These are phyloP conservation scores for Lactuca saligna DNA, from an alignment of 129 eudicot genomes.

Conservation along the genomic window DNA sequence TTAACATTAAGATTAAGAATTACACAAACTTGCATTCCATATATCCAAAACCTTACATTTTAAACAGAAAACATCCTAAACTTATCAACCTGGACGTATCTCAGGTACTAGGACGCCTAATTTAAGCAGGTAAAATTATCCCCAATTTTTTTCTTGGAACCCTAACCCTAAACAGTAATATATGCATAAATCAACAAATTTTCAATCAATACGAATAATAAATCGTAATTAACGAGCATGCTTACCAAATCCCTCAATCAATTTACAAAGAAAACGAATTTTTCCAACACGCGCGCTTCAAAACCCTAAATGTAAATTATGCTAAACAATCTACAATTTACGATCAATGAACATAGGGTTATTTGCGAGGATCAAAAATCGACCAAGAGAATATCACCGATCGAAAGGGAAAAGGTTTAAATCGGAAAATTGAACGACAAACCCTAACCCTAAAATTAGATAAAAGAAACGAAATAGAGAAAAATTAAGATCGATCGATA, in stretches of 20 bases:
- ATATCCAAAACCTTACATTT: conserved; percentile 1
- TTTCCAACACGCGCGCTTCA: conserved; percentile 15
- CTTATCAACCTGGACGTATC: background rate
- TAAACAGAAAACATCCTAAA: background rate
- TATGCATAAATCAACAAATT: conserved; percentile 13
- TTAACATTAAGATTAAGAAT: background rate
- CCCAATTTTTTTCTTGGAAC: conserved; percentile 30
- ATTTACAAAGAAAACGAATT: conserved; percentile 26
- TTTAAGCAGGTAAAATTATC: background rate
- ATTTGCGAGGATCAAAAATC: background rate
- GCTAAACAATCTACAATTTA: background rate
- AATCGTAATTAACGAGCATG: conserved; percentile 18
- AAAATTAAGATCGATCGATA: conserved; percentile 39
- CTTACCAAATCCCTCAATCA: conserved; percentile 46
- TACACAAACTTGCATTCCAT: conserved; percentile 3
- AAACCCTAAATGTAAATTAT: conserved; percentile 43
- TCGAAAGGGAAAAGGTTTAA: conserved; percentile 11
- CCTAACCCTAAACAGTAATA: conserved; percentile 42
- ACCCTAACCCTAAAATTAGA: conserved; percentile 51
- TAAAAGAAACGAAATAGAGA: conserved; percentile 7
- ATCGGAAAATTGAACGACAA: conserved; percentile 28
- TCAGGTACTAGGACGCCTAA: conserved; percentile 1
- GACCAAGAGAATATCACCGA: conserved; percentile 3
- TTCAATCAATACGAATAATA: background rate
- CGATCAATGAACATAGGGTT: conserved; percentile 27